A percentile compares a stretch with the other conserved stretches of the same genome.
Conservation (phyloP, 2,329 filamentous ascomycete species). For the Phialophora macrospora region DNA sequence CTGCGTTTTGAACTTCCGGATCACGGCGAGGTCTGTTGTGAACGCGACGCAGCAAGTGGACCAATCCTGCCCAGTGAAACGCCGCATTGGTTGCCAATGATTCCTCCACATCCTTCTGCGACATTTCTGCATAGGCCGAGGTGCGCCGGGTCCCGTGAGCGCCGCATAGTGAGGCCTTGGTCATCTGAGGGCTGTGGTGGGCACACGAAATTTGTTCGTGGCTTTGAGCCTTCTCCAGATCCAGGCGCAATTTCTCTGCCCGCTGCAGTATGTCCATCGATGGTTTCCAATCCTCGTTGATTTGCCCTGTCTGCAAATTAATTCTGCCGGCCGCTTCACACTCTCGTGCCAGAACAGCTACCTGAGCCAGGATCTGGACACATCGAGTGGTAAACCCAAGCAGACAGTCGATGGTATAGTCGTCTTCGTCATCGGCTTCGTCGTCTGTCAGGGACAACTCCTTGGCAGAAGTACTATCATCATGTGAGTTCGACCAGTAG, state of each 20-base stretch:
- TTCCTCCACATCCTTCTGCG: constrained; percentile 65
- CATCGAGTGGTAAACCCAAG: constrained; percentile 77
- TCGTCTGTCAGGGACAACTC: constrained; percentile 47
- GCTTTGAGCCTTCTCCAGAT: constrained; percentile 63
- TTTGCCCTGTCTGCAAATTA: constrained; percentile 55
- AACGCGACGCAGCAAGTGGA: constrained; percentile 76
- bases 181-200: constrained; percentile 45
- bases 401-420: constrained; percentile 76
- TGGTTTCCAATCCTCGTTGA: constrained; percentile 64
- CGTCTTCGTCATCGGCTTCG: constrained; percentile 61
- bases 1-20: constrained; percentile 65
- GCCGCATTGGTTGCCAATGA: constrained; percentile 75
- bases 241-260: constrained; percentile 64
- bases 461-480: constrained; percentile 39
- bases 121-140: constrained; percentile 54
- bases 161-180: constrained; percentile 36
- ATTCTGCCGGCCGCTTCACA: constrained; percentile 69
- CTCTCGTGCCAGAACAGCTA: constrained; percentile 71
- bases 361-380: constrained; percentile 70
- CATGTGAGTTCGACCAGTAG: constrained; percentile 51
- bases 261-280: constrained; percentile 58
- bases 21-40: constrained; percentile 65
- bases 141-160: constrained; percentile 27
- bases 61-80: constrained; percentile 77
- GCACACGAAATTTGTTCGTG: constrained; percentile 47